phyloP scores from a whole-genome alignment of 176 grass and related monocot species.

The Olyra latifolia region DNA sequence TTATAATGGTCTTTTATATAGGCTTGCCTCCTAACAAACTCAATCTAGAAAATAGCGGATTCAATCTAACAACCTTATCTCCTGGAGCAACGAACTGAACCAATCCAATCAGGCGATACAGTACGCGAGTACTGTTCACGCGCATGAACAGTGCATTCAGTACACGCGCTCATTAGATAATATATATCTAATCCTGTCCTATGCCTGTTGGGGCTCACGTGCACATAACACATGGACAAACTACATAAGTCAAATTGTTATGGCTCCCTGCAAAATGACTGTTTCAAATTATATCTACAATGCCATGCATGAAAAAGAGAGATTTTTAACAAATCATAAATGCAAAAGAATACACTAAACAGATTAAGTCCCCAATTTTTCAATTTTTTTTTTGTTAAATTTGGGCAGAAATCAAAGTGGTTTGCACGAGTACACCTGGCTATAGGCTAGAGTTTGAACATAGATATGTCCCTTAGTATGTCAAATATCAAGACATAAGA shows the following conservation, averaged over 20 bases:
- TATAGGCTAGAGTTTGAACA: not conserved
- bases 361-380: not conserved
- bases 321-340: not conserved
- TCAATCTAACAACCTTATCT: too few species aligned
- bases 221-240: too few species aligned
- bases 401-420: not conserved
- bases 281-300: not conserved
- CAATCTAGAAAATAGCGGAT: too few species aligned
- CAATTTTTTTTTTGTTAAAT: not conserved
- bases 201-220: too few species aligned
- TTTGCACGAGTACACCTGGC: not conserved
- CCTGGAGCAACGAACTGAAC: too few species aligned
- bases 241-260: not conserved
- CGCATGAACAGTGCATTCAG: too few species aligned
- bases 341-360: not conserved
- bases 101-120: too few species aligned
- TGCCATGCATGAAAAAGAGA: not conserved
- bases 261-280: not conserved
- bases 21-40: too few species aligned
- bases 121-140: too few species aligned
- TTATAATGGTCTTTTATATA: too few species aligned
- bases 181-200: too few species aligned
- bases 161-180: too few species aligned
- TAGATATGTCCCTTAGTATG: conserved; percentile 9
- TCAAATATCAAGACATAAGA: not conserved